Evolutionary conservation across 129 eudicot species (phyloP).

Genomic region (Logfia minima): DNA sequence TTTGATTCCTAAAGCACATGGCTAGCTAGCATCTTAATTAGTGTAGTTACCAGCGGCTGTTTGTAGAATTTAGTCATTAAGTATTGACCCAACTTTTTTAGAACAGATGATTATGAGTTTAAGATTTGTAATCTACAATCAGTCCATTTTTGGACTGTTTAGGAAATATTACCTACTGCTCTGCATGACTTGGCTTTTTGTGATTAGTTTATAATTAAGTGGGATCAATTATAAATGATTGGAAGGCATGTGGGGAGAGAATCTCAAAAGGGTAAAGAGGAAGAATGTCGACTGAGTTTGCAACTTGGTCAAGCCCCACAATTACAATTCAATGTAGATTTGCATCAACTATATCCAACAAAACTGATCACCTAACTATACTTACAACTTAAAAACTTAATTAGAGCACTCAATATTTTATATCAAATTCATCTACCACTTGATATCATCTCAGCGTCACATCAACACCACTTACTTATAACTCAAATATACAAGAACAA

Average conservation of each 20-base stretch:
- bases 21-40: slow-evolving; percentile 41
- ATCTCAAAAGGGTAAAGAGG: slow-evolving; percentile 28
- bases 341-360: slow-evolving; percentile 31
- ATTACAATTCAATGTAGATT: slow-evolving; percentile 22
- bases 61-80: slow-evolving; percentile 23
- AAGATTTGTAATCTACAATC: slow-evolving; percentile 16
- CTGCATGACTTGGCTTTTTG: slow-evolving; percentile 26
- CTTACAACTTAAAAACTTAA: no score
- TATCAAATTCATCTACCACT: no score
- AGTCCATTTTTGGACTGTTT: slow-evolving; percentile 21
- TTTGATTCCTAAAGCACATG: slow-evolving; percentile 68
- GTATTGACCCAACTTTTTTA: slow-evolving; percentile 21
- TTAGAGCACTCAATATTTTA: no score
- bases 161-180: slow-evolving; percentile 25
- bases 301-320: slow-evolving; percentile 27
- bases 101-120: slow-evolving; percentile 15
- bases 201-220: slow-evolving; percentile 37
- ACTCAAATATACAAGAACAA: no score
- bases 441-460: no score
- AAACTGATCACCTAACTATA: background rate
- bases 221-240: slow-evolving; percentile 59
- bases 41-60: slow-evolving; percentile 26
- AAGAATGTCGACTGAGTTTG: slow-evolving; percentile 37
- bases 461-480: no score
- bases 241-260: slow-evolving; percentile 42